phyloP scores from a whole-genome alignment of 352 stramenopile species.

The Globisporangium orthogonon region DNA sequence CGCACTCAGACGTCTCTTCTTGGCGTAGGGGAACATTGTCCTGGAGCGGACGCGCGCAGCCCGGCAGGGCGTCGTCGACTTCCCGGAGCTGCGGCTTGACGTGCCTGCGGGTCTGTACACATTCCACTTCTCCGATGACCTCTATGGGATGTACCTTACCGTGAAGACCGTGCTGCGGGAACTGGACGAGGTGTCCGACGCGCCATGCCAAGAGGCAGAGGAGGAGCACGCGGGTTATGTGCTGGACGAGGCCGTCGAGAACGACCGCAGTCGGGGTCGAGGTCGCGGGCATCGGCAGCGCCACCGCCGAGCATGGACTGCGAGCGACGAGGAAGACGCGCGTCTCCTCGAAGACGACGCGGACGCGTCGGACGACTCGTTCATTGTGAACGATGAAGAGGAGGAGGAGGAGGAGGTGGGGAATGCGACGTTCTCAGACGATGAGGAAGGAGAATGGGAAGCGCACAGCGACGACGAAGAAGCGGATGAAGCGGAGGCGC shows the following conservation, averaged over 20 bases:
- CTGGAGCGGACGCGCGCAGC: conserved; percentile 47
- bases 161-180: conserved; percentile 47
- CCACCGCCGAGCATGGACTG: conserved; percentile 13
- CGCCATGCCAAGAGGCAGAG: conserved; percentile 17
- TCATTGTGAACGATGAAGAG: conserved; percentile 55
- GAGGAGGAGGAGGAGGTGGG: conserved; percentile 15
- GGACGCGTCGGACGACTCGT: conserved; percentile 58
- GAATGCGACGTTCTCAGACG: conserved; percentile 22
- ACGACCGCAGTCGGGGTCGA: conserved; percentile 9
- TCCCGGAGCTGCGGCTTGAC: conserved; percentile 54
- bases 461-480: conserved; percentile 32
- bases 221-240: conserved; percentile 20
- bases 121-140: conserved; percentile 59
- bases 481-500: conserved; percentile 19
- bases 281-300: conserved; percentile 2
- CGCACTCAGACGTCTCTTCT: background rate
- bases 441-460: conserved; percentile 17
- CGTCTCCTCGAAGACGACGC: conserved; percentile 22
- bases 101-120: conserved; percentile 64
- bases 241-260: conserved; percentile 20
- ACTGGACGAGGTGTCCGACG: conserved; percentile 35
- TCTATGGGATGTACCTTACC: conserved; percentile 50
- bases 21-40: conserved; percentile 40
- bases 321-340: conserved; percentile 30
- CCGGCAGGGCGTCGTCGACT: conserved; percentile 42